A percentile compares a stretch with the other conserved stretches of the same genome.
These are phyloP conservation scores for Candolleomyces aberdarensis DNA, from an alignment of 768 basidiomycete genomes.

Conservation along the genomic window DNA sequence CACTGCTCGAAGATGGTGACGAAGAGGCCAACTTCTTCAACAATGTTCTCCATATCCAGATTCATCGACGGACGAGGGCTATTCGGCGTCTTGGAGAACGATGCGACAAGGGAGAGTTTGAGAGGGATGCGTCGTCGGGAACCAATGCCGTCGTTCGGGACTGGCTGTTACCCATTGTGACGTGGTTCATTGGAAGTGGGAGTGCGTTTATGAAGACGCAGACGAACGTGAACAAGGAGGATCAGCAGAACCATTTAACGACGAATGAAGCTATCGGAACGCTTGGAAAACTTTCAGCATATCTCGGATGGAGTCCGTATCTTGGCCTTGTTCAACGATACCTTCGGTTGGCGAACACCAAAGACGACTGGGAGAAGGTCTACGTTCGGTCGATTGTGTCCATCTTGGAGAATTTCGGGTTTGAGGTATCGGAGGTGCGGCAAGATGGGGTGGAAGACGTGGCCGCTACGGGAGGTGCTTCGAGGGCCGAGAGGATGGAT, in stretches of 20 bases:
- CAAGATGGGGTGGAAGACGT: slow-evolving; percentile 23
- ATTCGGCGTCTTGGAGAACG: slow-evolving; percentile 80
- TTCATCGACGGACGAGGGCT: slow-evolving; percentile 85
- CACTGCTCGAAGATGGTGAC: slow-evolving; percentile 81
- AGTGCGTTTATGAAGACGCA: slow-evolving; percentile 56
- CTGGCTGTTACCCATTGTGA: slow-evolving; percentile 63
- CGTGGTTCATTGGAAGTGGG: slow-evolving; percentile 52
- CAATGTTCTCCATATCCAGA: slow-evolving; percentile 92
- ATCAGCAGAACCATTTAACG: slow-evolving; percentile 67
- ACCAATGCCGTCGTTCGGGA: slow-evolving; percentile 3
- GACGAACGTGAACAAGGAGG: slow-evolving; percentile 21
- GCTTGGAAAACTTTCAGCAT: slow-evolving; percentile 73
- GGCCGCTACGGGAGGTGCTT: neutral
- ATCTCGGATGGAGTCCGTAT: slow-evolving; percentile 83
- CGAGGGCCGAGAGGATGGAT: neutral
- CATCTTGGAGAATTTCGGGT: slow-evolving; percentile 88
- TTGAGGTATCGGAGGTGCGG: slow-evolving; percentile 68
- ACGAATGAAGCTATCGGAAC: slow-evolving; percentile 79
- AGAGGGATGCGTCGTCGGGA: neutral
- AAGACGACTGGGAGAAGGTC: slow-evolving; percentile 70
- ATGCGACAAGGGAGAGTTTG: slow-evolving; percentile 74
- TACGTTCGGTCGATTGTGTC: slow-evolving; percentile 84
- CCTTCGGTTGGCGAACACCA: slow-evolving; percentile 62
- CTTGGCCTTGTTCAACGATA: slow-evolving; percentile 78
- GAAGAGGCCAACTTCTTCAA: slow-evolving; percentile 96